Evolutionary conservation across 805 yeast genomes (phyloP).

Genomic region (Starmerella apis): DNA sequence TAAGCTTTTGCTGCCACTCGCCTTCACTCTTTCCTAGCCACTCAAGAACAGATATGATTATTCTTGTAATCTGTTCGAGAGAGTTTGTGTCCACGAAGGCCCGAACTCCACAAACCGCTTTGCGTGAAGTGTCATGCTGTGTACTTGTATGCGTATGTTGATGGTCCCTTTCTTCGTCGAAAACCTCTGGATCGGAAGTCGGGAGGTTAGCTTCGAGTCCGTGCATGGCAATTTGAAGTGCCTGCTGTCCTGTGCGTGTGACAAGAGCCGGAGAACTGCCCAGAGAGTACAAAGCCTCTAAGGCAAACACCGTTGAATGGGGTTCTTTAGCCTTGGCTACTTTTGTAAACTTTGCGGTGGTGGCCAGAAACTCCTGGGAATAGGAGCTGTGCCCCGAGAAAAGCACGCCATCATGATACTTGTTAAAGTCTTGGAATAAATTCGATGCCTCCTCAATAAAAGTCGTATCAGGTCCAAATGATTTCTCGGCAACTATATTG

Average conservation of each 20-base stretch:
- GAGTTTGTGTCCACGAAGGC: conserved; percentile 11
- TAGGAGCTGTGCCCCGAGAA: conserved; percentile 56
- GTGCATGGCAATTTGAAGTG: conserved; percentile 25
- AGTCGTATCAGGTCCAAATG: conserved; percentile 25
- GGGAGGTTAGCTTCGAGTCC: conserved; percentile 24
- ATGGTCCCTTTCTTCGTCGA: background rate
- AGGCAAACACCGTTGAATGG: conserved; percentile 32
- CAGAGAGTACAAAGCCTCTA: conserved; percentile 37
- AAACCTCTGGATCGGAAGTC: conserved; percentile 7
- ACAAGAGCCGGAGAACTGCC: conserved; percentile 31
- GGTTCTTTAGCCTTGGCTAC: conserved; percentile 26
- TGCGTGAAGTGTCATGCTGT: background rate
- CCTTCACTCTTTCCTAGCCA: conserved; percentile 16
- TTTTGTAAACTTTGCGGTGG: conserved; percentile 22
- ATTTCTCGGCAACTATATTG: conserved; percentile 46
- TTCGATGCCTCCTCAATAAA: conserved; percentile 38
- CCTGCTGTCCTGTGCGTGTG: conserved; percentile 28
- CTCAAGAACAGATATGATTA: conserved; percentile 9
- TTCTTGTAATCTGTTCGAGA: conserved; percentile 9
- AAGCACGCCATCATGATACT: conserved; percentile 48
- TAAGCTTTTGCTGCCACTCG: conserved; percentile 47
- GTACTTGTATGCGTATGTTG: background rate
- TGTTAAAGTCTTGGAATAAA: conserved; percentile 35
- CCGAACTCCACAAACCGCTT: conserved; percentile 8
- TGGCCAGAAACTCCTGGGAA: conserved; percentile 38